phyloP scores from a whole-genome alignment of 345 rosid genomes.

The Melaleuca quinquenervia region DNA sequence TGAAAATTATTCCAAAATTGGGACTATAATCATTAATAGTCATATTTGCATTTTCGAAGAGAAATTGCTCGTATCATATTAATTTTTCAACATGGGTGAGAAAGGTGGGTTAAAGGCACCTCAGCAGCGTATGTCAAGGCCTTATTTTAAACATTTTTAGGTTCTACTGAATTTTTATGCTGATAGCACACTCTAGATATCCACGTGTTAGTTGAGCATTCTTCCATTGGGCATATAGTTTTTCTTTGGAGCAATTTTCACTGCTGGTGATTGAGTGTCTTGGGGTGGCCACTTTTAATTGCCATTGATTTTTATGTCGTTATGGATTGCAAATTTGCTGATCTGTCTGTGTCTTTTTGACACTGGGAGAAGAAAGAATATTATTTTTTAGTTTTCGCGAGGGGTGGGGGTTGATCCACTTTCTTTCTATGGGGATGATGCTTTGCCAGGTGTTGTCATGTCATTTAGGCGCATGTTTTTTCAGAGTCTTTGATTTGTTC shows the following conservation, averaged over 20 bases:
- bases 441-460: background rate
- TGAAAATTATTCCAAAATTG: background rate
- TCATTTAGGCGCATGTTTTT: background rate
- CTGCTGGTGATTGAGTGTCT: background rate
- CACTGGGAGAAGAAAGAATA: background rate
- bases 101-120: background rate
- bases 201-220: background rate
- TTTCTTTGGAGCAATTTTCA: background rate
- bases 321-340: background rate
- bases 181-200: background rate
- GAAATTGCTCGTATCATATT: background rate
- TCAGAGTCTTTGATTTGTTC: background rate
- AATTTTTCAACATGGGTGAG: background rate
- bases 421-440: background rate
- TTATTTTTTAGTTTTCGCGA: background rate
- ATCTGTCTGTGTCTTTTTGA: background rate
- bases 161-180: background rate
- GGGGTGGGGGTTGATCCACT: background rate
- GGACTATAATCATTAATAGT: background rate
- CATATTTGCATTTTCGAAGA: background rate
- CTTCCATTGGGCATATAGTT: background rate
- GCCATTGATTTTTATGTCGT: background rate
- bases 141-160: background rate
- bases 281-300: background rate
- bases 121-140: background rate